These are phyloP conservation scores for Pochonia chlamydosporia DNA, from an alignment of 2,329 filamentous ascomycete genomes.

Conservation along the genomic window DNA sequence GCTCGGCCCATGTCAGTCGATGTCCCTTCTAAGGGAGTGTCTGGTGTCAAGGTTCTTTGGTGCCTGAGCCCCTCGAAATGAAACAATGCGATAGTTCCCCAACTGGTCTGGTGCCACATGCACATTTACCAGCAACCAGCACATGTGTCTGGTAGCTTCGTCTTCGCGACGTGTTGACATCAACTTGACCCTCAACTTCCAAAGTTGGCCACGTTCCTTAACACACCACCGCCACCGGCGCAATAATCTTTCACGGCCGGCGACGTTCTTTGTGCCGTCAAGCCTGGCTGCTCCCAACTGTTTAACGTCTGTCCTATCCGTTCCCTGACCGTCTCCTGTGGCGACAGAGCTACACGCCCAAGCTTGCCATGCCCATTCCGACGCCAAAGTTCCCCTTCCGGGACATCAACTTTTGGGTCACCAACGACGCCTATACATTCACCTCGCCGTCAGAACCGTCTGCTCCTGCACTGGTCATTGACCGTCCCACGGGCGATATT, in stretches of 20 bases:
- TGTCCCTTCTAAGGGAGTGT: too few relatives aligned
- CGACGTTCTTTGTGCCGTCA: not conserved
- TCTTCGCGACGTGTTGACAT: not conserved
- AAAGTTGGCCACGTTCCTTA: not conserved
- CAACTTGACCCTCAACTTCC: too few relatives aligned
- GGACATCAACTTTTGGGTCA: conserved; percentile 95
- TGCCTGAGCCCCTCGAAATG: not conserved
- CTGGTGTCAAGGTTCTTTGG: not conserved
- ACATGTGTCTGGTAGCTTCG: too few relatives aligned
- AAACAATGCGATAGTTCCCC: too few relatives aligned
- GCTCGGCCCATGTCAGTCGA: too few relatives aligned
- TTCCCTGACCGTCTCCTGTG: not conserved
- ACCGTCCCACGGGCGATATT: conserved; percentile 87
- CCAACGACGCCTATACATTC: conserved; percentile 90
- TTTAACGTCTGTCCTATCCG: not conserved
- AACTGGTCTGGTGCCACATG: too few relatives aligned
- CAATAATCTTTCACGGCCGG: not conserved
- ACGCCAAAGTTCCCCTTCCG: conserved; percentile 63
- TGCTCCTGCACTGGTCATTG: conserved; percentile 80
- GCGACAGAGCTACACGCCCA: conserved; percentile 2
- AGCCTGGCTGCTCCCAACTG: not conserved
- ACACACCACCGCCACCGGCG: not conserved
- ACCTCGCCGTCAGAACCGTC: conserved; percentile 90
- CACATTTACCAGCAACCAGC: too few relatives aligned
- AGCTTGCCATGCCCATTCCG: conserved; percentile 28